Evolutionary conservation across 164 flowering plant genomes (phyloP), one percentile per base, ranked within the genome.

Genomic region (Annona cherimola): DNA sequence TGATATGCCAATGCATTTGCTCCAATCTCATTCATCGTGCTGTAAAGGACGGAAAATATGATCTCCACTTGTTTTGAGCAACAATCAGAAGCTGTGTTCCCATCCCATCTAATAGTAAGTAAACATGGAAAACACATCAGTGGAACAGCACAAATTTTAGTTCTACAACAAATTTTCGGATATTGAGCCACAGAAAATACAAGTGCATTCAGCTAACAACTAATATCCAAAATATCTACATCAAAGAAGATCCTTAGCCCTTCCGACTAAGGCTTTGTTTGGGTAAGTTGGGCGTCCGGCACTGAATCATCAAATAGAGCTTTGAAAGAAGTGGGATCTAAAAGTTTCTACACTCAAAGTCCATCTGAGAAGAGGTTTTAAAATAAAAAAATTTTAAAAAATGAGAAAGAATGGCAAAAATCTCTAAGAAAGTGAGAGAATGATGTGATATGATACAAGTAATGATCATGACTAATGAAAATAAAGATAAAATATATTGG

Each of bases 1-100:
- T 91, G 97, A 75, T 73, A 78, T 68, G 66, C 35, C 2, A 77
- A 71, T 75, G 90, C 91, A 70, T 80, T 83, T 12, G 78, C 83
- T 76, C 85, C 96, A 66, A 91, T 80, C 77, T 93, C 94, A 75
- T 66, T 75, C 66, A 91, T 81, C 68, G 93, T 83, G 72, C 72
- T 63, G 39, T 75, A 73, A 73, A 95, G 81, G 61, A 92, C 78
- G 2, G 64, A 75, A 42, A 74, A 81, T 70, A 83, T 71, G 71
- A 83, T 81, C 74, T 79, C 73, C 54, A 81, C 85, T 57, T 81
- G 73, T 73, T 79, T 74, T 62, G 80, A 79, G 69, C 83, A 81
- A 61, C 61, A 75, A 46, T 69, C 74, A 64, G 64, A 35, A 4
- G 68, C 67, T 61, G 71, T 63, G 65, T 63, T 65, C 69, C 63